Conservation (phyloP, 2,329 filamentous ascomycete species). For the Penicillium sp. region DNA sequence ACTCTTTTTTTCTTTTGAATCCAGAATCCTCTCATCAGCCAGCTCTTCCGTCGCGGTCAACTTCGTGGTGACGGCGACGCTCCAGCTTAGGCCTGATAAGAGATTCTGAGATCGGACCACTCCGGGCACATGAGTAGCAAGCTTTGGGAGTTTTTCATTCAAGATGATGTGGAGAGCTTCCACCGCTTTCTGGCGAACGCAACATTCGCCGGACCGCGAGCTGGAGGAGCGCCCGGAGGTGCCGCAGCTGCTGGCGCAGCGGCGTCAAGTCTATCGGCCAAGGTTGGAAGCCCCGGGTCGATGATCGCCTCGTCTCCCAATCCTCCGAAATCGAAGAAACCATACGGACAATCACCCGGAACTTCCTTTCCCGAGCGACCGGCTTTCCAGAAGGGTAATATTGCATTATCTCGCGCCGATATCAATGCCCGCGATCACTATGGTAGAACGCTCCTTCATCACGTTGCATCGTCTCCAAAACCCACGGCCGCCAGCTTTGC, state of each 20-base stretch:
- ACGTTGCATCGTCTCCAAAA: constrained; percentile 73
- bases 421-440: constrained; percentile 80
- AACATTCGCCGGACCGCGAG: constrained; percentile 37
- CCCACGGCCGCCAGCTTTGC: constrained; percentile 72
- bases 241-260: constrained; percentile 7
- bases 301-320: constrained; percentile 32
- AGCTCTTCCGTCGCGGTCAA: constrained; percentile 85
- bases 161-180: constrained; percentile 97
- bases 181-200: constrained; percentile 78
- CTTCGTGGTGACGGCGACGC: constrained; percentile 88
- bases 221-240: constrained; percentile 24
- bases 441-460: constrained; percentile 80
- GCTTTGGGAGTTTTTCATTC: constrained; percentile 94
- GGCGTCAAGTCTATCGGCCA: constrained; percentile 18
- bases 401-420: constrained; percentile 59
- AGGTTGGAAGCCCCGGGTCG: constrained; percentile 30
- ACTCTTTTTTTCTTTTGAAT: constrained; percentile 4
- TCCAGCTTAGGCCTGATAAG: constrained; percentile 59
- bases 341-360: constrained; percentile 46
- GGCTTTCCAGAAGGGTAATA: constrained; percentile 17
- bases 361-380: constrained; percentile 44
- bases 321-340: constrained; percentile 50
- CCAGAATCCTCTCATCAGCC: constrained; percentile 33
- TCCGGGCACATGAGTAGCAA: constrained; percentile 81
- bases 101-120: constrained; percentile 34